Evolutionary conservation across 306 rosid genomes (phyloP).

Genomic region (Nissolia schottii): DNA sequence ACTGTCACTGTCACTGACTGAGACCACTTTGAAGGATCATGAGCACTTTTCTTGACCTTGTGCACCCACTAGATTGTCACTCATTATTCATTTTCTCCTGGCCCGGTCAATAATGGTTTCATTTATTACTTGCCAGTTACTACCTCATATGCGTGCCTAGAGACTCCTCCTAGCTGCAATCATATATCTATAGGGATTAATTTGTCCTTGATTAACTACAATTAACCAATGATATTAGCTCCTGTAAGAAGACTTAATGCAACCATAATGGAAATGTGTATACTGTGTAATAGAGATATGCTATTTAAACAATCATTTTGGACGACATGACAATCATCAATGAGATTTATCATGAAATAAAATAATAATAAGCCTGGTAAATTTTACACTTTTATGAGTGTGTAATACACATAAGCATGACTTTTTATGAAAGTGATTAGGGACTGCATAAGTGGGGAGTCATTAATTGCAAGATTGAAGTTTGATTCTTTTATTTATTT

Average conservation of each 20-base stretch:
- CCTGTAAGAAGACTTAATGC: not conserved
- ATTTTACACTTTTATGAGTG: not conserved
- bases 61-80: not conserved
- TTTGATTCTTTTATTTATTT: too few relatives aligned
- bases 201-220: constrained; percentile 10
- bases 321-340: too few relatives aligned
- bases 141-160: not conserved
- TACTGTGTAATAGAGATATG: not conserved
- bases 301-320: too few relatives aligned
- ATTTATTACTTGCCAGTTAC: not conserved
- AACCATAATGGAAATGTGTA: not conserved
- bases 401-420: too few relatives aligned
- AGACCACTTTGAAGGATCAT: not conserved
- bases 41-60: constrained; percentile 5
- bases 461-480: too few relatives aligned
- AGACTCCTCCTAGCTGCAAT: not conserved
- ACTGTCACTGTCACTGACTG: too few relatives aligned
- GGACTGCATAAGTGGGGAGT: not conserved
- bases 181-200: not conserved
- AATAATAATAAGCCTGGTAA: too few relatives aligned
- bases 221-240: not conserved
- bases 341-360: too few relatives aligned
- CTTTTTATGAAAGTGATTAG: not conserved
- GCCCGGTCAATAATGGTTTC: not conserved
- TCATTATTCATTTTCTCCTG: not conserved